A percentile compares a stretch with the other conserved stretches of the same genome.
Conservation (phyloP, 805 yeast genomes). For the Yarrowia yakushimensis region DNA sequence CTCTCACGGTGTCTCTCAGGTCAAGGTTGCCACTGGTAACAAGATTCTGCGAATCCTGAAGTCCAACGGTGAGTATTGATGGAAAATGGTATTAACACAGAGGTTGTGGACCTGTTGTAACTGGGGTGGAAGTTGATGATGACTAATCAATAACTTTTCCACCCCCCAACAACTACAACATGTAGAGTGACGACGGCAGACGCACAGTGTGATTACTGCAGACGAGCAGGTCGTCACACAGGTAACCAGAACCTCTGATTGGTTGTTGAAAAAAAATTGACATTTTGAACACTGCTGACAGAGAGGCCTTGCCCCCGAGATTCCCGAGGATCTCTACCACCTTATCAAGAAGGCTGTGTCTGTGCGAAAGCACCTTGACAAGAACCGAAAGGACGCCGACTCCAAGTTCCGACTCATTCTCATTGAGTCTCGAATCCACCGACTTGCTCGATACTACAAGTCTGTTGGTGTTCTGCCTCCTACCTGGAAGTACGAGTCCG, state of each 20-base stretch:
- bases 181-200: not conserved
- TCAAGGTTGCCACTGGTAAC: slow-evolving; percentile 97
- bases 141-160: too few species aligned
- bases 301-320: slow-evolving; percentile 89
- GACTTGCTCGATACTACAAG: slow-evolving; percentile 99
- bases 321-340: slow-evolving; percentile 99
- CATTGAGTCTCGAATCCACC: slow-evolving; percentile 99
- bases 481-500: slow-evolving; percentile 99
- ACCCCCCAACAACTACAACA: too few species aligned
- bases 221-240: not conserved
- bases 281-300: slow-evolving; percentile 34
- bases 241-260: slow-evolving; percentile 24
- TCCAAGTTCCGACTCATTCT: slow-evolving; percentile 99
- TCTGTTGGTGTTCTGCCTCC: slow-evolving; percentile 98
- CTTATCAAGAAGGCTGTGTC: slow-evolving; percentile 99
- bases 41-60: slow-evolving; percentile 98
- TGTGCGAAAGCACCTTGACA: slow-evolving; percentile 99
- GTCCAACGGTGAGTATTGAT: slow-evolving; percentile 73
- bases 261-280: not conserved
- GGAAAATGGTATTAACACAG: not conserved
- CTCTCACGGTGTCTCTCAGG: slow-evolving; percentile 99
- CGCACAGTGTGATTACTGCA: not conserved
- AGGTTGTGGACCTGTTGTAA: slow-evolving; percentile 12
- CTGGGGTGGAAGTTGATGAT: too few species aligned
- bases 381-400: slow-evolving; percentile 99